Base-by-base conservation (phyloP, 257 asterid species). In the Lycium barbarum region DNA sequence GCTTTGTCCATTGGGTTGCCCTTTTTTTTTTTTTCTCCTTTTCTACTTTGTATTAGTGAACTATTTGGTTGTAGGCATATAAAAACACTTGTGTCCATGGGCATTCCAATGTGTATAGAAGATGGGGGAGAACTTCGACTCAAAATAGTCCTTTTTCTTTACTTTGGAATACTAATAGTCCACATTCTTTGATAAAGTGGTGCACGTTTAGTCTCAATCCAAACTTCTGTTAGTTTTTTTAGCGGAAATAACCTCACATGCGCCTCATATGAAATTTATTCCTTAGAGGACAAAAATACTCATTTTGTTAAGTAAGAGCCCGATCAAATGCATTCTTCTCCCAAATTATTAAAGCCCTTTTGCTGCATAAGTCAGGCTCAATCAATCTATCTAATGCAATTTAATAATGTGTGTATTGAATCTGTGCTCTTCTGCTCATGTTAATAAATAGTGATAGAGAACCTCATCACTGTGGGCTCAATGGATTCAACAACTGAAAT, bases 81-180 rank as follows among this genome's bases (percentile, higher is more conserved):
- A 47, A 36, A 40, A 14, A 12, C 20, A 49, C 59, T 22, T 74
- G 81, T 74, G 81, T 74, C 59, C 81, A 68, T 68, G 78, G 38
- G 78, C 78, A 38, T 68, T 38, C 53, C 14, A 3, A 38, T 68
- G 33, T 36, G 78, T 38, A 15, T 68, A 68, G 33, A 7, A 68
- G 53, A 68, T 68, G 4, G 45, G 45, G 45, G 45, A 40, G 59
- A 54, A 13, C n/a, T n/a, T n/a, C n/a, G n/a, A 26, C 59, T 13
- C 59, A 54, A 54, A 54, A 11, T 13, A 54, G 14, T 11, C 59
- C 18, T 54, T 0, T 54, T 54, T 54, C 59, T 54, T 54, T 54
- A 4, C 14, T 15, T 13, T 54, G 59, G 59, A 54, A 15, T 7
- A 54, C 18, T 54, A 54, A 13, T 54, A 54, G 59, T 54, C 18